Evolutionary conservation across 768 basidiomycete genomes (phyloP).

Genomic region (Tulasnella sp.): DNA sequence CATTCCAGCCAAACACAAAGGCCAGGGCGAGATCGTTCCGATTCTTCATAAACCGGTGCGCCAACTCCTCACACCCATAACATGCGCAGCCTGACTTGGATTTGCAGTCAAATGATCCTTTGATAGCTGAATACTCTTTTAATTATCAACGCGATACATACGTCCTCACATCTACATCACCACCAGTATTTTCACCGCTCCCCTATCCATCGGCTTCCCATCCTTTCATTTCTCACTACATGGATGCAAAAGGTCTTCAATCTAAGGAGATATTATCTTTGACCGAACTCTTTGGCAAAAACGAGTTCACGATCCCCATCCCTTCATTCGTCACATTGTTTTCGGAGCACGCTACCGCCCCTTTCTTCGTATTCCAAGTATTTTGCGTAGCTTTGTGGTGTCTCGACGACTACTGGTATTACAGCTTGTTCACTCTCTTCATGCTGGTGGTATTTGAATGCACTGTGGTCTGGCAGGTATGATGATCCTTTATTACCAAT

Average conservation of each 20-base stretch:
- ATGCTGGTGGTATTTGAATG: constrained; percentile 99
- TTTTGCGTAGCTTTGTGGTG: constrained; percentile 98
- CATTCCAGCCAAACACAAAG: constrained; percentile 67
- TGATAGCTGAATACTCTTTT: constrained; percentile 60
- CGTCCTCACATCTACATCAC: constrained; percentile 45
- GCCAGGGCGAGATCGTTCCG: constrained; percentile 80
- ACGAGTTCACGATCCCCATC: constrained; percentile 95
- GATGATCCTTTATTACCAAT: constrained; percentile 23
- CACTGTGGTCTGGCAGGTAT: constrained; percentile 95
- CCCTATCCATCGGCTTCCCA: constrained; percentile 74
- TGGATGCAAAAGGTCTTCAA: constrained; percentile 38
- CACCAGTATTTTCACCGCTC: constrained; percentile 59
- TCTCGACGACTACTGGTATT: constrained; percentile 98
- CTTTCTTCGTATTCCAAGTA: constrained; percentile 98
- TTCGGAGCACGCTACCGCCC: constrained; percentile 90
- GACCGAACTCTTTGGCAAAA: constrained; percentile 68
- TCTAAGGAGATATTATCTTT: constrained; percentile 39
- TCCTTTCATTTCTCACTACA: constrained; percentile 59
- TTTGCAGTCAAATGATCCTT: constrained; percentile 34
- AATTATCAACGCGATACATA: constrained; percentile 94
- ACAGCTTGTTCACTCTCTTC: constrained; percentile 90
- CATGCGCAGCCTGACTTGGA: not conserved
- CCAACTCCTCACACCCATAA: too few relatives aligned
- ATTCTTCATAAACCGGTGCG: constrained; percentile 43
- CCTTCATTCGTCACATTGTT: constrained; percentile 90